Evolutionary conservation across 306 rosid genomes (phyloP).

Genomic region (Cucumis cinereus): DNA sequence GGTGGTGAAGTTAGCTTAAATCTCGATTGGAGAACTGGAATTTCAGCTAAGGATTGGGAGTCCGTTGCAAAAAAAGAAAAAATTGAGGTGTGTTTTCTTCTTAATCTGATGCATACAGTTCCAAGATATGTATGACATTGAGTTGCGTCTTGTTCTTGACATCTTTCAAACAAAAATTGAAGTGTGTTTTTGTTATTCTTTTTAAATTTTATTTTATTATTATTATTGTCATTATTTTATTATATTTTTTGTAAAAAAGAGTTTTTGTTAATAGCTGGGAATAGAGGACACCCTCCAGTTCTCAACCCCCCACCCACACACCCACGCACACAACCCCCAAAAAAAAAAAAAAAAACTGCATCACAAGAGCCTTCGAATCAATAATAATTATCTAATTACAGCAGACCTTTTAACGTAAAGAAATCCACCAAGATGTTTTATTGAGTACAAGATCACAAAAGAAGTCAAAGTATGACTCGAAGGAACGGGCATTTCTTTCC

Average conservation of each 20-base stretch:
- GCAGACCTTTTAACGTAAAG: too few relatives aligned
- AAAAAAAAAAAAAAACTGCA: background rate
- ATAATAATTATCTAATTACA: background rate
- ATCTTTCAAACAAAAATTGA: background rate
- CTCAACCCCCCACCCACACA: too few relatives aligned
- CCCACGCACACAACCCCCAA: too few relatives aligned
- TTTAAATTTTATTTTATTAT: too few relatives aligned
- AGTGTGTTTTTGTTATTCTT: too few relatives aligned
- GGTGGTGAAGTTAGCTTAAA: slow-evolving; percentile 24
- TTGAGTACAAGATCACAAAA: too few relatives aligned
- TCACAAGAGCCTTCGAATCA: background rate
- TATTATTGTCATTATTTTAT: too few relatives aligned
- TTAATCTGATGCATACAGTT: background rate
- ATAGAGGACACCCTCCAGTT: too few relatives aligned
- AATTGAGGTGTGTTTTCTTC: slow-evolving; percentile 53
- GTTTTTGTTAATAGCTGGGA: too few relatives aligned
- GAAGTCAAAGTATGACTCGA: too few relatives aligned
- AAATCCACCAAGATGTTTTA: background rate
- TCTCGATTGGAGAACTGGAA: slow-evolving; percentile 89
- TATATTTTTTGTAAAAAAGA: too few relatives aligned
- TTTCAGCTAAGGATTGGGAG: slow-evolving; percentile 98
- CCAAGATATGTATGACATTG: background rate
- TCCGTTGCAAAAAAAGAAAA: slow-evolving; percentile 90
- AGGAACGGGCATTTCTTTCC: too few relatives aligned
- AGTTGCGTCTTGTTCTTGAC: background rate